phyloP scores from a whole-genome alignment of 225 moss, liverwort and hornwort species.

The Marchantia polymorpha region DNA sequence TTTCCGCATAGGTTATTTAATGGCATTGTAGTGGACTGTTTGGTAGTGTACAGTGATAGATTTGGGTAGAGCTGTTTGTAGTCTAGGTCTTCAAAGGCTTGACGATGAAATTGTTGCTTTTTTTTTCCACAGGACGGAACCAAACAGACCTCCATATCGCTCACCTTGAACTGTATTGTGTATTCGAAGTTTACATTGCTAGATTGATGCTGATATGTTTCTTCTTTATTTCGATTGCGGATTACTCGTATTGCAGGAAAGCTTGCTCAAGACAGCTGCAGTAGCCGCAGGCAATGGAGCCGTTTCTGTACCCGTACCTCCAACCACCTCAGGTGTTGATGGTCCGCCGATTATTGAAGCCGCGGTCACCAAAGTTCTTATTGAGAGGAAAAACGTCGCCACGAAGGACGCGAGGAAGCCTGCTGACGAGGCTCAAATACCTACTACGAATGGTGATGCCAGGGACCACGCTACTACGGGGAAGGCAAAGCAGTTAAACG shows the following conservation, averaged over 20 bases:
- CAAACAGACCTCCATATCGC: too few relatives aligned
- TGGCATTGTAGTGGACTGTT: too few relatives aligned
- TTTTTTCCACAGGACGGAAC: too few relatives aligned
- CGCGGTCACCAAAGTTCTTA: conserved; percentile 39
- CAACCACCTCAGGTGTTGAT: conserved; percentile 42
- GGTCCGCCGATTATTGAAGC: conserved; percentile 36
- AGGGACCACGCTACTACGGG: conserved; percentile 71
- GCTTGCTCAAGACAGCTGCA: conserved; percentile 60
- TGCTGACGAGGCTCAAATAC: conserved; percentile 63
- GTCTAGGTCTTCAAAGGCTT: too few relatives aligned
- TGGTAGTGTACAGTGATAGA: too few relatives aligned
- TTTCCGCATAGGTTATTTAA: too few relatives aligned
- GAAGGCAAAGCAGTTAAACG: conserved; percentile 65
- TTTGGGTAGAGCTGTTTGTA: too few relatives aligned
- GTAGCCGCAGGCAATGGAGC: conserved; percentile 53
- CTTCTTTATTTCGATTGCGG: neutral
- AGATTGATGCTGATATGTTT: neutral
- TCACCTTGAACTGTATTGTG: too few relatives aligned
- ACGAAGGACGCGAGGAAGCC: conserved; percentile 62
- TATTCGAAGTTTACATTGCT: neutral
- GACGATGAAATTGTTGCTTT: too few relatives aligned
- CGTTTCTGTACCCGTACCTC: conserved; percentile 37
- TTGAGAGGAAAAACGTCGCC: conserved; percentile 49
- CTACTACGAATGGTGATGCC: conserved; percentile 74
- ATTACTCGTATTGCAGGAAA: conserved; percentile 49